Evolutionary conservation across 306 rosid species (phyloP), one percentile per base, ranked within the genome.

Genomic region (Sesbania bispinosa): DNA sequence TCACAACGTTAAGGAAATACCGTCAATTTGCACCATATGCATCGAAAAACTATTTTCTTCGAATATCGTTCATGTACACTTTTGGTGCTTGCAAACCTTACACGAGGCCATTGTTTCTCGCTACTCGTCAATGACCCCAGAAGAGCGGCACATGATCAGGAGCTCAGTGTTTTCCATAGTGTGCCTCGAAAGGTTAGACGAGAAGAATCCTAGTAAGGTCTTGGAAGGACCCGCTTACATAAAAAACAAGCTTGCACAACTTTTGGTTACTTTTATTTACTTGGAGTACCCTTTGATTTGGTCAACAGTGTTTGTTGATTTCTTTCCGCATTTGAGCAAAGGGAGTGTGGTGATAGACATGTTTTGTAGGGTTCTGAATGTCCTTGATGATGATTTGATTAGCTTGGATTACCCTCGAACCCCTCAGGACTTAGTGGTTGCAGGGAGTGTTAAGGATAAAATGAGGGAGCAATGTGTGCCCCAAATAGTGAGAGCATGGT

Each of bases 321-420:
- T 91, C 69, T 62, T 94, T 50, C 79, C 93, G 14, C 93, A 86
- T 61, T 80, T 91, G 50, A 80, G 81, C 80, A 89, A 94, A 71
- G 99, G 99, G 27, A 82, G 66, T 2, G 21, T 78, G 58, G 93
- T 91, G 65, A 91, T 91, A 20, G 97, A 94, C 66, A 94, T 94
- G 99, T 91, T 94, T 71, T 94, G 93, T 77, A 92, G 97, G 75
- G 86, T 94, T 79, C 74, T 91, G 86, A 94, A 88, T 82, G 87
- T 90, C 14, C 79, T 94, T 60, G 99, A 94, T 38, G 97, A 86
- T 35, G 99, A 91, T 75, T 55, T 91, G 45, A 89, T 94, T 65
- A 91, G 89, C 79, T 71, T 91, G 75, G 99, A 94, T 46, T 91
- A 88, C 78, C 88, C 86, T 5, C 70, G 99, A 75, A 89, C 88